Evolutionary conservation across 768 basidiomycete genomes (phyloP), one percentile per base, ranked within the genome.

Genomic region (Termitomyces sp.): DNA sequence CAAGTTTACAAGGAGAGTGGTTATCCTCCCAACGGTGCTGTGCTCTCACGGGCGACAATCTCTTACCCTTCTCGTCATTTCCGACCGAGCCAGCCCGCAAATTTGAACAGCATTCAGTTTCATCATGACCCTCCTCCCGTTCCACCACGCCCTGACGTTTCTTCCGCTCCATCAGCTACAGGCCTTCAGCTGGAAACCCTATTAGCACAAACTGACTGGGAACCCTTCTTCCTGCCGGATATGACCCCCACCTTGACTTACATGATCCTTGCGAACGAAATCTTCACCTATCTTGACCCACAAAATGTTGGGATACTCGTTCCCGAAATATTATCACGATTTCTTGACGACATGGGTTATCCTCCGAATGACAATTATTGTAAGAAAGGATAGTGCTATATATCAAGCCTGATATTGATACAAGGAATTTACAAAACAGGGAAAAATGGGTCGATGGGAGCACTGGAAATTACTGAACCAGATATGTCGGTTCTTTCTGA

Each of bases 321-420:
- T 34, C 62, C 62, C 5, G 59, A 63, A 37, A 52, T 40, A 5
- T 49, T 41, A 10, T 60, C 62, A 32, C 59, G 43, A 10, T 60
- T 63, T 46, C 62, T 63, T 1, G 62, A 63, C 37, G 62, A 60
- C 35, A 58, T 58, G 53, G 57, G 54, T 16, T 60, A 58, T 40
- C 53, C 43, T 23, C 44, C 51, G 7, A 27, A 58, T 5, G 59
- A 55, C 7, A 63, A 63, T 40, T 44, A 53, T 25, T 62, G 61
- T 59, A 52, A 38, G 50, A n/a, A n/a, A n/a, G n/a, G n/a, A n/a
- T 27, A 12, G n/a, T n/a, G n/a, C 5, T 21, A 10, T 6, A 5
- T 12, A 12, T 5, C 12, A 17, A 7, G 4, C 37, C 11, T 0
- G n/a, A 38, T 25, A 29, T 38, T 51, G 7, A 38, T 9, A 27